Conservation (phyloP, 495 filamentous ascomycete genomes). For the Lophiotrema nucula region DNA sequence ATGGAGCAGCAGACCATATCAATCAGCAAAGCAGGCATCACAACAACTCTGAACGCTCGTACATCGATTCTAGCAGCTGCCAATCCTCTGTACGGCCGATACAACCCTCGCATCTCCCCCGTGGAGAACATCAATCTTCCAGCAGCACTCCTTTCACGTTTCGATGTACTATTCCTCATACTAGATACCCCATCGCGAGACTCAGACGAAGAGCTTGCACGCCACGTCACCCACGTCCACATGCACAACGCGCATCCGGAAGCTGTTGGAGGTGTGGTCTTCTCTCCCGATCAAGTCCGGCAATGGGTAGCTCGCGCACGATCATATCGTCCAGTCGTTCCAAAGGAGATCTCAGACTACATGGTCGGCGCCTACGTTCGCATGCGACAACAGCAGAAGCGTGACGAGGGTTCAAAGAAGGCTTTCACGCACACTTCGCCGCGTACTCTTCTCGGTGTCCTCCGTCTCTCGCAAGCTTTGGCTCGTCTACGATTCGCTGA, state of each 20-base stretch:
- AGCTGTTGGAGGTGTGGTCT: constrained; percentile 61
- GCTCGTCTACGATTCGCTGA: constrained; percentile 86
- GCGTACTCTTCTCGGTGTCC: constrained; percentile 85
- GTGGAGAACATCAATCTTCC: constrained; percentile 99
- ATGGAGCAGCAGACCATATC: constrained; percentile 99
- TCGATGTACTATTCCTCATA: constrained; percentile 95
- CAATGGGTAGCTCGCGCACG: constrained; percentile 94
- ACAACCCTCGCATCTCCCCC: constrained; percentile 93
- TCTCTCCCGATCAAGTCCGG: constrained; percentile 86
- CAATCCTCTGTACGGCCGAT: constrained; percentile 95
- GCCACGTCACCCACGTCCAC: constrained; percentile 94
- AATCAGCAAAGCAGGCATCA: constrained; percentile 97
- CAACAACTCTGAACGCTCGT: constrained; percentile 89
- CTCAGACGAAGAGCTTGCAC: constrained; percentile 85
- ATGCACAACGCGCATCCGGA: constrained; percentile 96
- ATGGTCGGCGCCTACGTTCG: constrained; percentile 94
- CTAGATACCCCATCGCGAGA: constrained; percentile 89
- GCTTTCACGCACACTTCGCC: constrained; percentile 91
- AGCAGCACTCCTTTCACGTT: constrained; percentile 90
- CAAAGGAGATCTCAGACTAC: constrained; percentile 83
- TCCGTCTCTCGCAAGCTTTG: constrained; percentile 93
- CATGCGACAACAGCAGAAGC: constrained; percentile 82
- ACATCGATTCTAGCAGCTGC: constrained; percentile 97
- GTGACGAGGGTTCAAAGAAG: constrained; percentile 81
- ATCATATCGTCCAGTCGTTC: constrained; percentile 79